Conservation (phyloP, 2,329 filamentous ascomycete genomes). For the Aspergillus sp. region DNA sequence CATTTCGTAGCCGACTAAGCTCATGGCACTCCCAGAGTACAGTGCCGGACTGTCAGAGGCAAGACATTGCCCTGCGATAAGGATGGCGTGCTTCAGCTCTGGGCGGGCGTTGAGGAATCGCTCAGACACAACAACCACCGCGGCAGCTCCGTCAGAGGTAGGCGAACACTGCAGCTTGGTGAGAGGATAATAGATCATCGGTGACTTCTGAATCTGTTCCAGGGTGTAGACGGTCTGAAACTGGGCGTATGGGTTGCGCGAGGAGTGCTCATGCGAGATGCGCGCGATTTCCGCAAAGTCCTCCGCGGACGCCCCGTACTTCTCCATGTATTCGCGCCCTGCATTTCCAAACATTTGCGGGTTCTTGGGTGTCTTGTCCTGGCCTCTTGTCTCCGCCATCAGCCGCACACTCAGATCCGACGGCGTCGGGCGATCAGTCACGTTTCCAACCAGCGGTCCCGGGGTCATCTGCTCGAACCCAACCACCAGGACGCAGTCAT, state of each 20-base stretch:
- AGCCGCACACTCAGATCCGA: conserved; percentile 68
- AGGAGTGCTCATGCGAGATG: conserved; percentile 89
- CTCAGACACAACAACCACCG: conserved; percentile 83
- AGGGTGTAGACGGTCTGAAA: conserved; percentile 87
- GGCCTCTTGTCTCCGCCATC: conserved; percentile 75
- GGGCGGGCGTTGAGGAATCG: conserved; percentile 80
- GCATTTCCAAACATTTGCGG: conserved; percentile 96
- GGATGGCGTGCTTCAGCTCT: conserved; percentile 75
- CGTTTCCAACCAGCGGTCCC: conserved; percentile 69
- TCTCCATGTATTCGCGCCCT: conserved; percentile 89
- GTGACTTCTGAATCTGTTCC: conserved; percentile 70
- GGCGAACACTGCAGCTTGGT: conserved; percentile 98
- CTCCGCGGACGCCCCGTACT: conserved; percentile 75
- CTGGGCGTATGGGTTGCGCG: conserved; percentile 90
- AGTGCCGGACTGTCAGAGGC: conserved; percentile 76
- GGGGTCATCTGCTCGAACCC: conserved; percentile 98
- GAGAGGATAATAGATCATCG: conserved; percentile 77
- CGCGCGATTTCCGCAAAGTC: conserved; percentile 94
- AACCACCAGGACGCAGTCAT: conserved; percentile 89
- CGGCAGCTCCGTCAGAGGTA: conserved; percentile 86
- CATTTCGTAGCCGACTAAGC: conserved; percentile 88
- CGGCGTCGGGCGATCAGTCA: conserved; percentile 69
- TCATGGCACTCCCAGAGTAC: conserved; percentile 76
- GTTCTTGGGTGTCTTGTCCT: conserved; percentile 76
- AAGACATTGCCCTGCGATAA: conserved; percentile 81